Base-by-base conservation (phyloP, 2,329 filamentous ascomycete species). In the Exophiala spinifera region DNA sequence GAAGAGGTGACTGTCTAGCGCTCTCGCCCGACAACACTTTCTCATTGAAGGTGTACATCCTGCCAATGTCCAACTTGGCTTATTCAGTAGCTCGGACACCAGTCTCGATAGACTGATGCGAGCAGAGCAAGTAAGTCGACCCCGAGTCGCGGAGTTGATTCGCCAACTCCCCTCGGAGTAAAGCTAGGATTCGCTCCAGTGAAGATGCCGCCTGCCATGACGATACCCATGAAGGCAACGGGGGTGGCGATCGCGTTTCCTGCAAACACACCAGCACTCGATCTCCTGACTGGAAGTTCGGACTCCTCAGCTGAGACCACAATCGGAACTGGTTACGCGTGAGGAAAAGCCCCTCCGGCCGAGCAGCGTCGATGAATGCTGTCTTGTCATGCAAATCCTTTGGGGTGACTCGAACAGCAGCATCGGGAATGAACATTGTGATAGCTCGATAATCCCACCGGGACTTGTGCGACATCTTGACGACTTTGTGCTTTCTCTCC, bases 191-290 rank as follows among this genome's bases (percentile, higher is more conserved):
- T 88, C 3, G 85, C 85, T 25, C 86, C 87, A 0, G 83, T 87
- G 69, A 90, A 89, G 46, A 90, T 74, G 6, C 86, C 86, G 6
- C 86, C 85, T 0, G 87, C 85, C 80, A 88, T 88, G 44, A 89
- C 74, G 11, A 85, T 75, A 21, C 87, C 87, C 68, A 88, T 75
- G 48, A 89, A 80, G 2, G 88, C 72, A 0, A 79, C 72, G 0
- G 87, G 84, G 62, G 84, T 87, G 71, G 84, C 87, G 19, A 90
- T 70, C 59, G 78, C 84, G 71, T 89, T 90, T 28, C 0, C 84
- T 83, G 69, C 84, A 89, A n/a, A n/a, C n/a, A n/a, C n/a, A 90
- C 71, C 46, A 90, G 72, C 5, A 90, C 79, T 2, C 86, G 81
- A 60, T 89, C 86, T n/a, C 86, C 84, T 0, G 74, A 74, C 60